These are phyloP conservation scores for Sordariomycetes sp. DNA, from an alignment of 2,329 filamentous ascomycete genomes.

Conservation along the genomic window DNA sequence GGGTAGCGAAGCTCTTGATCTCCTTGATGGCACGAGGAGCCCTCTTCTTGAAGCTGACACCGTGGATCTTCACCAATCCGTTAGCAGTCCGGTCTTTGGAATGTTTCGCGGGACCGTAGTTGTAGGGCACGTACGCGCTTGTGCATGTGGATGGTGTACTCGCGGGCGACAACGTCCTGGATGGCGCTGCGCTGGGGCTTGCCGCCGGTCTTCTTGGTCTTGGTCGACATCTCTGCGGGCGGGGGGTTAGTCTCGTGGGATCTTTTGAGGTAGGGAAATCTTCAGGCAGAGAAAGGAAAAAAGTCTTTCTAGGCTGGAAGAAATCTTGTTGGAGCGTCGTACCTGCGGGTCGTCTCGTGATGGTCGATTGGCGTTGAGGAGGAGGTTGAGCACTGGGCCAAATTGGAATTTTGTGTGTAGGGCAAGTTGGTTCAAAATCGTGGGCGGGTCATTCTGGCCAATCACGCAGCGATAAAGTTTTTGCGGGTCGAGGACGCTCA, in stretches of 20 bases:
- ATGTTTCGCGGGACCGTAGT: no score
- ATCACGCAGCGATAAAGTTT: conserved; percentile 1
- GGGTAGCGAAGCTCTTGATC: conserved; percentile 88
- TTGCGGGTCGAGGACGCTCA: no score
- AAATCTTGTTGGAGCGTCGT: conserved; percentile 19
- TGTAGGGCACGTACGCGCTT: conserved; percentile 54
- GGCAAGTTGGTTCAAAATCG: conserved; percentile 5
- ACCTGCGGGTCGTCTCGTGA: conserved; percentile 32
- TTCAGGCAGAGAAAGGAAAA: conserved; percentile 7
- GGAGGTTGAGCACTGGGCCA: conserved; percentile 16
- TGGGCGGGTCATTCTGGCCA: conserved; percentile 4
- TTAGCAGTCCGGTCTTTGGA: conserved; percentile 6
- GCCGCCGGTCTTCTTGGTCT: conserved; percentile 26
- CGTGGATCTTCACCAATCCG: conserved; percentile 62
- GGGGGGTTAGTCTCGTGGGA: neutral
- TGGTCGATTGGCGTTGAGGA: conserved; percentile 23
- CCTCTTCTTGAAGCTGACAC: conserved; percentile 98
- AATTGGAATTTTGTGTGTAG: conserved; percentile 9
- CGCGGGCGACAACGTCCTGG: conserved; percentile 96
- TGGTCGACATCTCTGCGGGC: conserved; percentile 31
- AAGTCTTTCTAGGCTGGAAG: neutral
- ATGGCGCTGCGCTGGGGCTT: conserved; percentile 76
- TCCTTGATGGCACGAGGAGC: conserved; percentile 98
- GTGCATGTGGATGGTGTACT: conserved; percentile 99
- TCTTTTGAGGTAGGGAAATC: neutral